A percentile compares a stretch with the other conserved stretches of the same genome.
phyloP scores from a whole-genome alignment of 371 early-diverging fungal genomes.

The Rhizomucor pusillus region DNA sequence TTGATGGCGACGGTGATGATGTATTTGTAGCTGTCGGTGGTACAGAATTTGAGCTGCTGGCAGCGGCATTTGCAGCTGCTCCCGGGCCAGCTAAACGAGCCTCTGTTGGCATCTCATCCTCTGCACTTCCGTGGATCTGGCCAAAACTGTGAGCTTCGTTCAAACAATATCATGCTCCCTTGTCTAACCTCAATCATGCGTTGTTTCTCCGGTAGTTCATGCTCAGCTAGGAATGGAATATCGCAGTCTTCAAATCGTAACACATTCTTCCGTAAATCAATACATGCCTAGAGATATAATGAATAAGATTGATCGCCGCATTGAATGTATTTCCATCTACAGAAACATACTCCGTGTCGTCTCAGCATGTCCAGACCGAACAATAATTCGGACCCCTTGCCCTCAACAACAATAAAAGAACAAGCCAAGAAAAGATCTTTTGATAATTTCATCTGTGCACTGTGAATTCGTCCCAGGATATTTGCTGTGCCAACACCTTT shows the following conservation, averaged over 20 bases:
- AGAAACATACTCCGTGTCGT: conserved; percentile 61
- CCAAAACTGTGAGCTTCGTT: not conserved
- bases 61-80: conserved; percentile 27
- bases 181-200: conserved; percentile 45
- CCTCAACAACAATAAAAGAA: conserved; percentile 93
- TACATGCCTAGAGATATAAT: conserved; percentile 61
- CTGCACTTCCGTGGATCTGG: conserved; percentile 38
- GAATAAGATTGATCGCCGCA: not conserved
- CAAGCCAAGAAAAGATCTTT: conserved; percentile 73
- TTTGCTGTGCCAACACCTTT: conserved; percentile 95
- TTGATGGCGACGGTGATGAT: conserved; percentile 12
- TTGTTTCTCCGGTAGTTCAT: conserved; percentile 80
- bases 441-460: conserved; percentile 79
- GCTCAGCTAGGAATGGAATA: conserved; percentile 88
- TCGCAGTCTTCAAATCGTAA: conserved; percentile 79
- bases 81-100: conserved; percentile 31
- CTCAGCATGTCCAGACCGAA: conserved; percentile 96
- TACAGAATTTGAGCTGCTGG: conserved; percentile 3
- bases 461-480: conserved; percentile 93
- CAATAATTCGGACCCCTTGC: conserved; percentile 86
- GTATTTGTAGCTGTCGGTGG: conserved; percentile 12
- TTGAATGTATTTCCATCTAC: too few relatives aligned
- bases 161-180: conserved; percentile 12
- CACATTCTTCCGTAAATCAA: conserved; percentile 83
- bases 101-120: conserved; percentile 40